These are phyloP conservation scores for Boletus reticuloceps DNA, from an alignment of 768 basidiomycete species.

Conservation along the genomic window DNA sequence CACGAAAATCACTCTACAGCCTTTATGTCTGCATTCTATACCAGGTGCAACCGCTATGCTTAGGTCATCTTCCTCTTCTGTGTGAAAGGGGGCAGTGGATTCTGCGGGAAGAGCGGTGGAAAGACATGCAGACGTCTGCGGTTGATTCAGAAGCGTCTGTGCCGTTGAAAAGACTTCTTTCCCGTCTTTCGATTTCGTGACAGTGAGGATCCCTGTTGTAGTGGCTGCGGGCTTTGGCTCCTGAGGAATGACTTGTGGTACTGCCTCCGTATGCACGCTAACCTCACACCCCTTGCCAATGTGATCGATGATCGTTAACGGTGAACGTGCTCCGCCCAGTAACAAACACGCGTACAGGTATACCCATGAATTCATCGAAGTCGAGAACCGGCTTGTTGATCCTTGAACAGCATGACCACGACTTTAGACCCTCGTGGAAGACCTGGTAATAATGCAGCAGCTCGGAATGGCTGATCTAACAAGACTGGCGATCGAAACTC, in stretches of 20 bases:
- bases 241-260: conserved; percentile 37
- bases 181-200: conserved; percentile 44
- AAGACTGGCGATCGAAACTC: conserved; percentile 27
- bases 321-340: conserved; percentile 11
- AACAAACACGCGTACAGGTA: conserved; percentile 57
- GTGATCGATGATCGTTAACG: conserved; percentile 13
- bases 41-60: conserved; percentile 54
- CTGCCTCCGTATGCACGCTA: conserved; percentile 53
- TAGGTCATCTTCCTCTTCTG: conserved; percentile 83
- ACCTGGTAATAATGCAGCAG: conserved; percentile 43
- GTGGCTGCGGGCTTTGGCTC: conserved; percentile 32
- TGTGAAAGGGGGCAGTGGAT: conserved; percentile 22
- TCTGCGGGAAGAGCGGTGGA: conserved; percentile 12
- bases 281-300: conserved; percentile 68
- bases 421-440: conserved; percentile 97
- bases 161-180: conserved; percentile 51
- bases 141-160: conserved; percentile 1
- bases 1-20: conserved; percentile 67
- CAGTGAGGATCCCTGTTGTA: conserved; percentile 27
- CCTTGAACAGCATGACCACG: conserved; percentile 90
- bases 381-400: conserved; percentile 89
- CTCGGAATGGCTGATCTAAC: conserved; percentile 11
- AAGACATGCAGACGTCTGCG: conserved; percentile 9
- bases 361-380: conserved; percentile 93
- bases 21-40: conserved; percentile 70